Evolutionary conservation across 208 protist species (phyloP).

Genomic region (Trypanosoma caninum): DNA sequence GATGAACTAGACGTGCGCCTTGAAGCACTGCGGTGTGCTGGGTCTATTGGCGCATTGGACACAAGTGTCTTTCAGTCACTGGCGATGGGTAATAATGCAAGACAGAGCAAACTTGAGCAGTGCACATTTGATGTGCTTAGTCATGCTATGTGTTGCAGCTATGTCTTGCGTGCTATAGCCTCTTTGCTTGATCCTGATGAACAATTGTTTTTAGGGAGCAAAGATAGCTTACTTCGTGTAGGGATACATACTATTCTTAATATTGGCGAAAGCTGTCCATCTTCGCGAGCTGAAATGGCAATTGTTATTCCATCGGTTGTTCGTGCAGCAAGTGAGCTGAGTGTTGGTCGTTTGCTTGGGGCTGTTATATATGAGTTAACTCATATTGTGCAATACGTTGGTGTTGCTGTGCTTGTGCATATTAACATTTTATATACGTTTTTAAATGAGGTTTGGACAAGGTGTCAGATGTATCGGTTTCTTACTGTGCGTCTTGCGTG

Average conservation of each 20-base stretch:
- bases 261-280: conserved; percentile 68
- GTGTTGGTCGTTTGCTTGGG: conserved; percentile 41
- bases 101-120: conserved; percentile 29
- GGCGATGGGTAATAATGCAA: conserved; percentile 23
- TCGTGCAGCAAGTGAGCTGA: conserved; percentile 49
- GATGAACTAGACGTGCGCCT: conserved; percentile 74
- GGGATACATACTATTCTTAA: conserved; percentile 71
- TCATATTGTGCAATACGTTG: conserved; percentile 65
- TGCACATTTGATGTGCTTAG: conserved; percentile 13
- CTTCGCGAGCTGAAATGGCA: conserved; percentile 53
- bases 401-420: conserved; percentile 38
- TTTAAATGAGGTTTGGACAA: conserved; percentile 65
- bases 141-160: conserved; percentile 71
- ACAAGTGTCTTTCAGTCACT: conserved; percentile 71
- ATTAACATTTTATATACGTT: conserved; percentile 46
- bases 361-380: conserved; percentile 69
- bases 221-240: conserved; percentile 53
- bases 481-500: conserved; percentile 74
- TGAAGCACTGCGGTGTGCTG: conserved; percentile 73
- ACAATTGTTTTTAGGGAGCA: conserved; percentile 27
- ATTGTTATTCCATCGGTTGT: conserved; percentile 58
- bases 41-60: conserved; percentile 76
- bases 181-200: conserved; percentile 56
- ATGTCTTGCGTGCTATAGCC: conserved; percentile 56
- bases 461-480: conserved; percentile 59